Conservation (phyloP, 305 asterid genomes). For the Fraxinus angustifolia region DNA sequence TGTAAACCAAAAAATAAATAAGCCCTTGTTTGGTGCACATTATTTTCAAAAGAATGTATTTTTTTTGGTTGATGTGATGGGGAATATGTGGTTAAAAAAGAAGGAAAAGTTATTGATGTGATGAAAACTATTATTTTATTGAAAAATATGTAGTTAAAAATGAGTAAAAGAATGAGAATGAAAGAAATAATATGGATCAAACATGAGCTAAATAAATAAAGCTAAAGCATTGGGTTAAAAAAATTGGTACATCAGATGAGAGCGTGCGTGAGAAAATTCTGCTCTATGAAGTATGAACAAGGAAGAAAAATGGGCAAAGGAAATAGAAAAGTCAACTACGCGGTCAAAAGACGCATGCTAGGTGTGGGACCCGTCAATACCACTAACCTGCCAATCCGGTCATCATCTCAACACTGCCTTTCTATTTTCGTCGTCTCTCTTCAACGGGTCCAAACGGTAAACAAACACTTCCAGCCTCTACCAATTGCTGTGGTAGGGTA, state of each 20-base stretch:
- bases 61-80: too few species aligned
- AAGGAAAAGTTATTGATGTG: too few species aligned
- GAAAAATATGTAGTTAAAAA: too few species aligned
- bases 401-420: neutral
- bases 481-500: conserved; percentile 24
- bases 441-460: conserved; percentile 28
- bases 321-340: conserved; percentile 25
- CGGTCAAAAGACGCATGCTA: conserved; percentile 21
- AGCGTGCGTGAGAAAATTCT: neutral
- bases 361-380: conserved; percentile 35
- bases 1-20: neutral
- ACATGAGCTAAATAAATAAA: too few species aligned
- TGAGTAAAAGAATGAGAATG: too few species aligned
- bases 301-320: neutral
- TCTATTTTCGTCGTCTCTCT: neutral
- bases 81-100: too few species aligned
- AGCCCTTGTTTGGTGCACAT: too few species aligned
- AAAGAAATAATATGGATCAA: too few species aligned
- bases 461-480: conserved; percentile 14
- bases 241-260: neutral
- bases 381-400: conserved; percentile 31
- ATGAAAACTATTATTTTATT: too few species aligned
- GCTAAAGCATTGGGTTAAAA: neutral
- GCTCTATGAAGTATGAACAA: neutral
- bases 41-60: too few species aligned